Evolutionary conservation across 345 rosid species (phyloP).

Genomic region (Salix viminalis): DNA sequence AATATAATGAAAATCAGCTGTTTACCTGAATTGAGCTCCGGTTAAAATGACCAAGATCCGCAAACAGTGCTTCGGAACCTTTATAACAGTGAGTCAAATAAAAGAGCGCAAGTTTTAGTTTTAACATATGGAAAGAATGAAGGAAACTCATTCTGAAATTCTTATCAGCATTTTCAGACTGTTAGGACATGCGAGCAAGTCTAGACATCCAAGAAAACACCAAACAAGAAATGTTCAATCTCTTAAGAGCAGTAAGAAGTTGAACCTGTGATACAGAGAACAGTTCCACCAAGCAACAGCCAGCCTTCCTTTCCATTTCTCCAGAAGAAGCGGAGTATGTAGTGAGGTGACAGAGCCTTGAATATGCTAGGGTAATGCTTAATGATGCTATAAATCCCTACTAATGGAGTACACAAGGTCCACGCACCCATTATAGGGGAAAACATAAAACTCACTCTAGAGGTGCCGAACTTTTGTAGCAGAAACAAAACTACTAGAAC

Average conservation of each 20-base stretch:
- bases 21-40: slow-evolving; percentile 54
- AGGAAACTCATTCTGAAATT: neutral
- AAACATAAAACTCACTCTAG: slow-evolving; percentile 78
- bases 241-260: neutral
- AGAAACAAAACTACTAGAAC: slow-evolving; percentile 67
- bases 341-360: slow-evolving; percentile 76
- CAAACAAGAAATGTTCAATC: neutral
- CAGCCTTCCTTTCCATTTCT: slow-evolving; percentile 73
- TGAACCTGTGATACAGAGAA: slow-evolving; percentile 78
- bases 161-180: neutral
- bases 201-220: neutral
- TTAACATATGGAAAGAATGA: neutral
- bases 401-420: slow-evolving; percentile 68
- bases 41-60: slow-evolving; percentile 86
- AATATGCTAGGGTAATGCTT: slow-evolving; percentile 59
- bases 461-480: slow-evolving; percentile 77
- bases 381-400: slow-evolving; percentile 72
- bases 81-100: neutral
- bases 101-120: neutral
- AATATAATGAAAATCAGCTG: neutral
- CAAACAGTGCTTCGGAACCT: slow-evolving; percentile 91
- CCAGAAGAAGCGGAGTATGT: slow-evolving; percentile 53
- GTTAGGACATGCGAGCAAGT: neutral
- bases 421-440: slow-evolving; percentile 85
- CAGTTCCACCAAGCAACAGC: slow-evolving; percentile 74